Conservation (phyloP, 768 basidiomycete species). For the Chiua virens region DNA sequence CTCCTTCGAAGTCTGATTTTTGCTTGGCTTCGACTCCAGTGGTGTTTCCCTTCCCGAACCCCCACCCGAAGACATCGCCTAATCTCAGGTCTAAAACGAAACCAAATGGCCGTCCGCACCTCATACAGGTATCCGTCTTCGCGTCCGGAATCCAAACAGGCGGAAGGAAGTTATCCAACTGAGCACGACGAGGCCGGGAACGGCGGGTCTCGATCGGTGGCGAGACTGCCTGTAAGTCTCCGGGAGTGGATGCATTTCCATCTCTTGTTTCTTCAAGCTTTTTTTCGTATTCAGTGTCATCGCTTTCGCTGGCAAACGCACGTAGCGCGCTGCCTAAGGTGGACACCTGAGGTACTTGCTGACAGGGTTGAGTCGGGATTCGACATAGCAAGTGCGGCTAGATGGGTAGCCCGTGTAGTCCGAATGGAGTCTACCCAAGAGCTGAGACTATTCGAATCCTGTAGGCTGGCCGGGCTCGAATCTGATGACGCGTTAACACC, state of each 20-base stretch:
- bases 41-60: conserved; percentile 40
- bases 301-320: conserved; percentile 57
- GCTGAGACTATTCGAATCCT: conserved; percentile 32
- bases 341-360: conserved; percentile 71
- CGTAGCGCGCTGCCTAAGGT: conserved; percentile 72
- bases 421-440: conserved; percentile 72
- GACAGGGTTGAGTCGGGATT: conserved; percentile 82
- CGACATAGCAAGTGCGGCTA: conserved; percentile 67
- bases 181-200: conserved; percentile 25
- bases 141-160: conserved; percentile 92
- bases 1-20: conserved; percentile 10
- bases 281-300: conserved; percentile 37
- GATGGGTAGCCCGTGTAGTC: conserved; percentile 65
- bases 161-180: conserved; percentile 66
- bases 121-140: conserved; percentile 82
- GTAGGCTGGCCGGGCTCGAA: background rate
- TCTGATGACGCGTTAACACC: conserved; percentile 1
- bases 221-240: background rate
- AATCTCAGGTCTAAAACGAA: conserved; percentile 35
- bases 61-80: conserved; percentile 30
- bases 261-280: conserved; percentile 41
- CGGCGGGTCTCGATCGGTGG: background rate
- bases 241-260: conserved; percentile 36
- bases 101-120: conserved; percentile 74
- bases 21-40: conserved; percentile 10